A percentile compares a stretch with the other conserved stretches of the same genome.
Evolutionary conservation across 2,329 filamentous ascomycete species (phyloP).

Genomic region (Cordyceps cateniannulata): DNA sequence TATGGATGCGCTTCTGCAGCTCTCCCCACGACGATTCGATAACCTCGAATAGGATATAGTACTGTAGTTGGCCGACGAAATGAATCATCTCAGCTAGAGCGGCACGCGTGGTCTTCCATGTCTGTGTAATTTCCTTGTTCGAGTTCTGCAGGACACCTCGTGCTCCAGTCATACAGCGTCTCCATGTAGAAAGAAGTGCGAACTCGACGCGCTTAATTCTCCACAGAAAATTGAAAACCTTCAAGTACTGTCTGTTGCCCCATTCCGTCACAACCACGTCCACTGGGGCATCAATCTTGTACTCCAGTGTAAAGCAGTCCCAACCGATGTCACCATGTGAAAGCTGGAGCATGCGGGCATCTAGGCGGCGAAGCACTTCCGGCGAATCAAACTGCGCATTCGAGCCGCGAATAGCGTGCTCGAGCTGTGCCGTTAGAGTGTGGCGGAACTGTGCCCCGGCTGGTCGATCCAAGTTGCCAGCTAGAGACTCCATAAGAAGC

Average conservation of each 20-base stretch:
- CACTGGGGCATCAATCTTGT: conserved; percentile 93
- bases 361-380: conserved; percentile 83
- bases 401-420: conserved; percentile 93
- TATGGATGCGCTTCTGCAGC: conserved; percentile 73
- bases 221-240: conserved; percentile 99
- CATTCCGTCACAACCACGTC: conserved; percentile 97
- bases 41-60: conserved; percentile 98
- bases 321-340: conserved; percentile 96
- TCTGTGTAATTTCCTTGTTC: conserved; percentile 59
- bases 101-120: conserved; percentile 88
- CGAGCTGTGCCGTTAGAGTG: conserved; percentile 92
- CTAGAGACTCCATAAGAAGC: conserved; percentile 90
- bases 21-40: conserved; percentile 95
- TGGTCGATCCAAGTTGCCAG: conserved; percentile 85
- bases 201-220: conserved; percentile 97
- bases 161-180: conserved; percentile 90
- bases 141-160: conserved; percentile 80
- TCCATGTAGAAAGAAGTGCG: conserved; percentile 82
- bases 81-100: conserved; percentile 97
- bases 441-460: conserved; percentile 97
- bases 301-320: conserved; percentile 98
- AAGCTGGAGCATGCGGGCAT: conserved; percentile 96
- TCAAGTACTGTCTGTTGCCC: conserved; percentile 92
- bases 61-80: conserved; percentile 93
- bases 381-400: conserved; percentile 94